Conservation (phyloP, 2,329 filamentous ascomycete species). For the Stagonosporopsis tanaceti region DNA sequence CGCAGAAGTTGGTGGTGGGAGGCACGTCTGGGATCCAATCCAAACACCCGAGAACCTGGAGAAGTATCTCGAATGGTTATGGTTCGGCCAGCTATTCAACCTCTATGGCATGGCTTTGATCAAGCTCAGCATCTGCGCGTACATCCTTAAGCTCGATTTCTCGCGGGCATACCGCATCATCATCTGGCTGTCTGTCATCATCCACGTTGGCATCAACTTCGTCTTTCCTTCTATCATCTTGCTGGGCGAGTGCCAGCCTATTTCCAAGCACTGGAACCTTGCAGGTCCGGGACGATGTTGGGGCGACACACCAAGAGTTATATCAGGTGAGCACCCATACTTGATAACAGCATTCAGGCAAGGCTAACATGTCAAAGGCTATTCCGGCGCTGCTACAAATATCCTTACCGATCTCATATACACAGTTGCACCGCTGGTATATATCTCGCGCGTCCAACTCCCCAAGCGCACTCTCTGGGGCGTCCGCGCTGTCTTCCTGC, state of each 20-base stretch:
- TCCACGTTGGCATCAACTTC: slow-evolving; percentile 34
- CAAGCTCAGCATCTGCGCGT: slow-evolving; percentile 39
- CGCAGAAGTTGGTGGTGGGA: slow-evolving; percentile 29
- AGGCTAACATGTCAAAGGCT: slow-evolving; percentile 19
- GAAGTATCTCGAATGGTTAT: slow-evolving; percentile 30
- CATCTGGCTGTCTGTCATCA: slow-evolving; percentile 32
- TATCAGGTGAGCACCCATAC: slow-evolving; percentile 22
- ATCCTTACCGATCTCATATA: slow-evolving; percentile 38
- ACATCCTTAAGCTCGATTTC: slow-evolving; percentile 39
- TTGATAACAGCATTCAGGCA: neutral
- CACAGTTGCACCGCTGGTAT: slow-evolving; percentile 34
- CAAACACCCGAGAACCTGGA: slow-evolving; percentile 29
- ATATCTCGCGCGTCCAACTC: slow-evolving; percentile 35
- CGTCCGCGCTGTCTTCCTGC: slow-evolving; percentile 37
- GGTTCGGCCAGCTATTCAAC: slow-evolving; percentile 36
- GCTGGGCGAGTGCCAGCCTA: slow-evolving; percentile 34
- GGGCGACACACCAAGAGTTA: slow-evolving; percentile 31
- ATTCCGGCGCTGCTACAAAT: slow-evolving; percentile 36
- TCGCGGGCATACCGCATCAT: slow-evolving; percentile 30
- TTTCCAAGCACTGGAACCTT: slow-evolving; percentile 35
- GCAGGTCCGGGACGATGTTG: slow-evolving; percentile 35
- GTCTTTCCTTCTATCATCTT: slow-evolving; percentile 34
- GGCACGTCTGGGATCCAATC: slow-evolving; percentile 36
- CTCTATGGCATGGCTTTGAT: slow-evolving; percentile 40
- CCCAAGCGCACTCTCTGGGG: slow-evolving; percentile 37